These are phyloP conservation scores for Achaetomiella virescens DNA, from an alignment of 495 filamentous ascomycete genomes.

Conservation along the genomic window DNA sequence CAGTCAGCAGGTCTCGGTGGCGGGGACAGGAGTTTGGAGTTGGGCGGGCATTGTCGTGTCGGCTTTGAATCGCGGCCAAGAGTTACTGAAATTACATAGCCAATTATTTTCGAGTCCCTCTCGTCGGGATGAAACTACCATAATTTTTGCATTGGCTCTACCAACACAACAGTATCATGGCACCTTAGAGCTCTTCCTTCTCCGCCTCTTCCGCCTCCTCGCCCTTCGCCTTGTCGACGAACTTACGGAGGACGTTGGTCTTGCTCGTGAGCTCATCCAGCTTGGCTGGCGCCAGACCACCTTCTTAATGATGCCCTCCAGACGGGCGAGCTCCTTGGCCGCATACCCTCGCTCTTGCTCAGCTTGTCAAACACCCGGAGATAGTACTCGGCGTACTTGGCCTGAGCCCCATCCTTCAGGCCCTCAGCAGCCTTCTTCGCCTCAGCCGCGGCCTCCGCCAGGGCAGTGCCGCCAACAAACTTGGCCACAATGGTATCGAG, in stretches of 20 bases:
- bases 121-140: not conserved
- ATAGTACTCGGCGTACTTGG: conserved; percentile 90
- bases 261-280: conserved; percentile 80
- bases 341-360: conserved; percentile 65
- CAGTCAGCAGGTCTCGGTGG: not conserved
- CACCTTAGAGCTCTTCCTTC: conserved; percentile 65
- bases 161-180: not conserved
- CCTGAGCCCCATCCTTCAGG: conserved; percentile 52
- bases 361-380: conserved; percentile 84
- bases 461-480: conserved; percentile 49
- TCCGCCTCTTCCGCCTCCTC: conserved; percentile 15
- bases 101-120: too few relatives aligned
- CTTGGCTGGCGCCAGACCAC: conserved; percentile 78
- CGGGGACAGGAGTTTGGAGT: not conserved
- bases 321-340: conserved; percentile 75
- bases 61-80: not conserved
- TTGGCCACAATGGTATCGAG: conserved; percentile 70
- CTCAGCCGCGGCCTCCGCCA: conserved; percentile 56
- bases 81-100: not conserved
- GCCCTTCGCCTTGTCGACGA: conserved; percentile 44
- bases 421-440: conserved; percentile 61
- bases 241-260: conserved; percentile 82
- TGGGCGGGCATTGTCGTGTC: not conserved
- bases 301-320: conserved; percentile 77
- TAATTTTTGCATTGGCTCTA: not conserved